Conservation (phyloP, 2,329 filamentous ascomycete species). For the Microdochium bolleyi region DNA sequence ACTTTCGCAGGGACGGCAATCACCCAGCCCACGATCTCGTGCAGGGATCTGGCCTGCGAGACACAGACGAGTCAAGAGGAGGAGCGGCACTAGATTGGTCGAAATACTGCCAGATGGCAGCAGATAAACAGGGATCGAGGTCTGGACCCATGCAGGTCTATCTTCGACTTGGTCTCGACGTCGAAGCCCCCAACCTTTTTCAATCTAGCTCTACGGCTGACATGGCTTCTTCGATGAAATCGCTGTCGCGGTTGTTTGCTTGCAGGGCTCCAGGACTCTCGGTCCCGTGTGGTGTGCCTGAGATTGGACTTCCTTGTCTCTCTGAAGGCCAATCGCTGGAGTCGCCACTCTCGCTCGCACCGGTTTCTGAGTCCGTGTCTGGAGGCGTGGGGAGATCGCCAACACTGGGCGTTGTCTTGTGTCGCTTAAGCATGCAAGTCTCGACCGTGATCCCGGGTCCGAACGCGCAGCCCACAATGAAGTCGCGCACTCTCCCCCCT, state of each 20-base stretch:
- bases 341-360: conserved; percentile 31
- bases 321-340: conserved; percentile 18
- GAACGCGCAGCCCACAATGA: conserved; percentile 61
- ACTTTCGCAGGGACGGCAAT: no score
- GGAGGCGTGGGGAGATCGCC: conserved; percentile 41
- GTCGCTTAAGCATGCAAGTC: conserved; percentile 56
- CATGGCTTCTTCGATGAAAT: neutral
- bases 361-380: conserved; percentile 43
- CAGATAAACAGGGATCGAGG: no score
- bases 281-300: neutral
- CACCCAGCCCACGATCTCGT: no score
- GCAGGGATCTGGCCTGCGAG: no score
- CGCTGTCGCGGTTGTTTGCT: neutral
- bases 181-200: neutral
- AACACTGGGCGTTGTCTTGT: conserved; percentile 17
- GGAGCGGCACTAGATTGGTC: no score
- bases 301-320: neutral
- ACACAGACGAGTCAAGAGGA: no score
- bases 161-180: no score
- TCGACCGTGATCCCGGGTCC: conserved; percentile 62
- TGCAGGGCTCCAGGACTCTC: neutral
- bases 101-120: no score
- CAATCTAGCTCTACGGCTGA: neutral
- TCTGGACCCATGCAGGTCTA: no score
- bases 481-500: conserved; percentile 39